Base-by-base conservation (phyloP, 176 grass and related monocot species). In the Musa schizocarpa region DNA sequence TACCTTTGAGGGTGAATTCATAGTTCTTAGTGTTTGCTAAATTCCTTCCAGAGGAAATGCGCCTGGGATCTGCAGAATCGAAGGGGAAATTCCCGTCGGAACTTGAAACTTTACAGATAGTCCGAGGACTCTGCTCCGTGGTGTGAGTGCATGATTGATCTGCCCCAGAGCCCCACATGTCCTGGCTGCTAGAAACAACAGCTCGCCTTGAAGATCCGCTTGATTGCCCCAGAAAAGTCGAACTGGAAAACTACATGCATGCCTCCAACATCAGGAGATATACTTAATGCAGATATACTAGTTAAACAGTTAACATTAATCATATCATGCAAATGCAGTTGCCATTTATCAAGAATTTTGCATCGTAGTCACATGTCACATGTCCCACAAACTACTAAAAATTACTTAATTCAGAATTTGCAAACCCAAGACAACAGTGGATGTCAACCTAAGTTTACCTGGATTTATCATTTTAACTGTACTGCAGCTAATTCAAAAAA, bases 131-230 rank as follows among this genome's bases (percentile, higher is more conserved):
- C 52, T 82, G 83, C 58, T 98, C 90, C 14, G 86, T 89, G 16
- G 77, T 73, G n/a, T 81, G 86, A 22, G 82, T 59, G 27, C 80
- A 63, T 73, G 94, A 91, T 54, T 77, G 81, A 22, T 96, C 92
- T n/a, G 69, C 83, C 34, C 90, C 89, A 72, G 78, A 65, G 23
- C 74, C 76, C 34, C 34, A 43, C 23, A 84, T 71, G 61, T 98
- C 88, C n/a, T 82, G 86, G 77, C 87, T 93, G 68, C 83, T 83
- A 23, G 90, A 89, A 83, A 93, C 76, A 74, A 29, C 88, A 89
- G 84, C 84, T 85, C 88, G 85, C 74, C 94, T 88, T 81, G 90
- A 91, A 22, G 90, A 93, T 61, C 90, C 90, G 63, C 90, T 91
- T 85, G 94, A 79, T 76, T 78, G 82, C 63, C 94, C 94, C 84